Conservation (phyloP, 2,329 filamentous ascomycete species). For the Didymella arachidicola region DNA sequence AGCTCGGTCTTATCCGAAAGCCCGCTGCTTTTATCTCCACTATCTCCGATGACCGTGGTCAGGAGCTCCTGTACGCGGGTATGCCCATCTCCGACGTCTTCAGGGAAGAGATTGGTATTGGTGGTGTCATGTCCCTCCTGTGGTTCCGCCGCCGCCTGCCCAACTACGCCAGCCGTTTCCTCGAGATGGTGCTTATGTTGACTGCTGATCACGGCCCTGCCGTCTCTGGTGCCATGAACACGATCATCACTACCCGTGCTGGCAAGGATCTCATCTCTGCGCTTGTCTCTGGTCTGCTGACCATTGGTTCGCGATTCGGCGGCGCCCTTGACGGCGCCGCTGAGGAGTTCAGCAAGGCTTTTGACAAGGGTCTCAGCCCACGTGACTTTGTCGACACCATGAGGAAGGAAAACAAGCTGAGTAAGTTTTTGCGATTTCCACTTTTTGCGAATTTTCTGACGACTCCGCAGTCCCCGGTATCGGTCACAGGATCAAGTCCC, state of each 20-base stretch:
- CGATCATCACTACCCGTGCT: slow-evolving; percentile 98
- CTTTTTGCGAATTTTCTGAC: slow-evolving; percentile 27
- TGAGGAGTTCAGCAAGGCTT: slow-evolving; percentile 97
- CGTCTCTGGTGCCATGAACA: slow-evolving; percentile 99
- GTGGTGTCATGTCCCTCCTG: slow-evolving; percentile 98
- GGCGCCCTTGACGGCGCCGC: slow-evolving; percentile 97
- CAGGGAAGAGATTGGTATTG: slow-evolving; percentile 97
- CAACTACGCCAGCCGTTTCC: slow-evolving; percentile 95
- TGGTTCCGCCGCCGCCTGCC: slow-evolving; percentile 99
- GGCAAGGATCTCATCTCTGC: slow-evolving; percentile 98
- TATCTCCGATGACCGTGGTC: slow-evolving; percentile 99
- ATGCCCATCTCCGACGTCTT: slow-evolving; percentile 99
- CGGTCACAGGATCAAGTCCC: slow-evolving; percentile 98
- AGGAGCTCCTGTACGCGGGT: slow-evolving; percentile 97
- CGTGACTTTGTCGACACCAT: slow-evolving; percentile 99
- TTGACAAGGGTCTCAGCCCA: slow-evolving; percentile 96
- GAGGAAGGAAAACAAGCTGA: slow-evolving; percentile 99
- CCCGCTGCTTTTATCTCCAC: slow-evolving; percentile 99
- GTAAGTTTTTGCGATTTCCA: slow-evolving; percentile 54
- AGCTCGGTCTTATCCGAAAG: slow-evolving; percentile 99
- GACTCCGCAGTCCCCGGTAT: slow-evolving; percentile 79
- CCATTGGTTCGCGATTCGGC: slow-evolving; percentile 97
- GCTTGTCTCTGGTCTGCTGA: slow-evolving; percentile 94
- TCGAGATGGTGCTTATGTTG: slow-evolving; percentile 99
- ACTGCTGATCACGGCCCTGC: slow-evolving; percentile 98